phyloP scores from a whole-genome alignment of 768 basidiomycete genomes.

The Termitomyces titanicus region DNA sequence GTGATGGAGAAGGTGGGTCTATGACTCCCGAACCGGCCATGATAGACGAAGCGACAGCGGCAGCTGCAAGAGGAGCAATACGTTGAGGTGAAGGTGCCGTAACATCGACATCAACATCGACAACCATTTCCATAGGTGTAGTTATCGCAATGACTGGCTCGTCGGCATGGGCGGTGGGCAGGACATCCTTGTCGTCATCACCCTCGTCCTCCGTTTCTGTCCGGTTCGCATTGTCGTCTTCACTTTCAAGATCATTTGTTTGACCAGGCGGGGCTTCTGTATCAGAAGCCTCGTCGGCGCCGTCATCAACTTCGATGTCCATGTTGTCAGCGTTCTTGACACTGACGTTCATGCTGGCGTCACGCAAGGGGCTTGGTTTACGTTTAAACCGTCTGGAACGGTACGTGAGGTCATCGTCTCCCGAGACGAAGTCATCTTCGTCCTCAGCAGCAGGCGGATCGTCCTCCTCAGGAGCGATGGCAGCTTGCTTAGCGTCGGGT shows the following conservation, averaged over 20 bases:
- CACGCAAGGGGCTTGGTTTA: conserved; percentile 5
- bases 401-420: conserved; percentile 12
- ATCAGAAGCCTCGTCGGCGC: conserved; percentile 15
- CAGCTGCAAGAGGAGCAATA: conserved; percentile 28
- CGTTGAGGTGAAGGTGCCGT: conserved; percentile 23
- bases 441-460: conserved; percentile 12
- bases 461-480: conserved; percentile 14
- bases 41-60: conserved; percentile 43
- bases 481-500: conserved; percentile 11
- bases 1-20: conserved; percentile 34
- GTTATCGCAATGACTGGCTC: conserved; percentile 16
- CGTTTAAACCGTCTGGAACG: conserved; percentile 10
- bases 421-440: conserved; percentile 13
- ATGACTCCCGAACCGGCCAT: conserved; percentile 42
- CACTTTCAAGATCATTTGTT: conserved; percentile 16
- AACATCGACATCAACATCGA: conserved; percentile 29
- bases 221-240: conserved; percentile 24
- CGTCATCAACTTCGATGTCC: conserved; percentile 15
- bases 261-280: conserved; percentile 4
- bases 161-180: conserved; percentile 17
- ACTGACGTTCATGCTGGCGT: conserved; percentile 8
- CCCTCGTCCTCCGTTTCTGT: conserved; percentile 16
- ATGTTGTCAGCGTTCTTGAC: conserved; percentile 12
- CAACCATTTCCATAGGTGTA: conserved; percentile 21
- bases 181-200: conserved; percentile 28